phyloP scores from a whole-genome alignment of 2,329 filamentous ascomycete genomes.

The Fusarium nygamai region DNA sequence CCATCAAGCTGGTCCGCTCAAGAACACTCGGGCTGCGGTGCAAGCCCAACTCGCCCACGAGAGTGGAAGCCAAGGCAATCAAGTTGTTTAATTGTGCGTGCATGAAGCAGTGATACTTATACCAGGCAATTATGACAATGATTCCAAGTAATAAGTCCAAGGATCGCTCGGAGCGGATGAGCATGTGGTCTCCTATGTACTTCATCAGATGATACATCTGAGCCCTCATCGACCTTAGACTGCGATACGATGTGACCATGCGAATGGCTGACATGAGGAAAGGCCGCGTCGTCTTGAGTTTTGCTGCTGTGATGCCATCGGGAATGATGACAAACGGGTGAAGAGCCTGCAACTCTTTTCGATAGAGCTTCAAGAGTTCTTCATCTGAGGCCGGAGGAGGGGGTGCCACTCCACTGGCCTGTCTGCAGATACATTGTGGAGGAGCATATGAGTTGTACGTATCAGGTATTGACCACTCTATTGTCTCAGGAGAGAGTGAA shows the following conservation, averaged over 20 bases:
- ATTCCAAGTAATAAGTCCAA: conserved; percentile 61
- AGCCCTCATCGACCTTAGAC: conserved; percentile 58
- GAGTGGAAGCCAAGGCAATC: conserved; percentile 57
- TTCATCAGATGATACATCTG: conserved; percentile 60
- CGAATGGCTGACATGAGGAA: conserved; percentile 61
- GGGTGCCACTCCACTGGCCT: conserved; percentile 51
- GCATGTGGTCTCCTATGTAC: conserved; percentile 59
- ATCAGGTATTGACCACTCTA: conserved; percentile 49
- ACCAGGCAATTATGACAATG: conserved; percentile 60
- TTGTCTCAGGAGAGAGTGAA: conserved; percentile 18
- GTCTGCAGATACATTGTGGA: conserved; percentile 58
- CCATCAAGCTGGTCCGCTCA: conserved; percentile 56
- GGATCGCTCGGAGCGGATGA: conserved; percentile 60
- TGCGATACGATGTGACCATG: conserved; percentile 61
- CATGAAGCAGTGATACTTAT: conserved; percentile 64
- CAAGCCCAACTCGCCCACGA: conserved; percentile 59
- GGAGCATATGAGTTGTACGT: conserved; percentile 59
- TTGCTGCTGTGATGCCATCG: conserved; percentile 46
- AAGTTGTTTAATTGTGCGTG: conserved; percentile 64
- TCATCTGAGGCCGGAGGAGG: conserved; percentile 58
- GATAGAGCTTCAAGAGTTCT: conserved; percentile 56
- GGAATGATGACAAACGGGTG: conserved; percentile 61
- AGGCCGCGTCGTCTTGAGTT: conserved; percentile 53
- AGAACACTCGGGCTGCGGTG: conserved; percentile 52
- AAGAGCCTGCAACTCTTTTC: conserved; percentile 53